These are phyloP conservation scores for Thielaviopsis punctulata DNA, from an alignment of 2,329 filamentous ascomycete genomes.

Conservation along the genomic window DNA sequence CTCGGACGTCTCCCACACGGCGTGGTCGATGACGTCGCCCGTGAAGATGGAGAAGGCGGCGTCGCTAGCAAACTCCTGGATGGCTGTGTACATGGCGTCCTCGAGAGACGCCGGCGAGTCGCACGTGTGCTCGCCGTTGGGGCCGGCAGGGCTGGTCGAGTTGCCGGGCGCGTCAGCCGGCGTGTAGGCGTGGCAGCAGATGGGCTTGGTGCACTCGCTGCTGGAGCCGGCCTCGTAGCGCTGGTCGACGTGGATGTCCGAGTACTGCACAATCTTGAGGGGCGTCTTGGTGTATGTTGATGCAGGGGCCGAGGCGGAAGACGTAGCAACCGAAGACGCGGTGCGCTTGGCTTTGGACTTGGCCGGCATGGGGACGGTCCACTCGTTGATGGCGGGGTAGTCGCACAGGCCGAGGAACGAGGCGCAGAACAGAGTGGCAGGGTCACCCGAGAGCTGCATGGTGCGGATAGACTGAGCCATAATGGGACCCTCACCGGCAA, in stretches of 20 bases:
- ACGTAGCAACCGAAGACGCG: not conserved
- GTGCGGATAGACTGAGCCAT: slow-evolving; percentile 31
- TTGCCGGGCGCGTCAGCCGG: slow-evolving; percentile 29
- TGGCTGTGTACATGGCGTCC: slow-evolving; percentile 36
- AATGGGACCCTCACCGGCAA: slow-evolving; percentile 34
- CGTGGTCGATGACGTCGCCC: slow-evolving; percentile 39
- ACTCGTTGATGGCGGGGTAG: slow-evolving; percentile 27
- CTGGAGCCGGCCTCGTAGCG: slow-evolving; percentile 35
- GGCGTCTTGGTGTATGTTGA: slow-evolving; percentile 19
- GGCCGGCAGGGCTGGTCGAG: slow-evolving; percentile 31
- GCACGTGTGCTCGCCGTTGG: slow-evolving; percentile 35
- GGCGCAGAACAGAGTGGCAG: slow-evolving; percentile 33
- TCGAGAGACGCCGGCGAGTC: slow-evolving; percentile 34
- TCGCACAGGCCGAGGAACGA: slow-evolving; percentile 36
- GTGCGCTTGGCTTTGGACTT: slow-evolving; percentile 27
- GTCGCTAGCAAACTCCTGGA: slow-evolving; percentile 27
- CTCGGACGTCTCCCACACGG: slow-evolving; percentile 28
- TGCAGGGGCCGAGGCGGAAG: not conserved
- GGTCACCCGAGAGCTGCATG: slow-evolving; percentile 30
- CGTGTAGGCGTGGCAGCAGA: slow-evolving; percentile 38
- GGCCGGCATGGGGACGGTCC: slow-evolving; percentile 26
- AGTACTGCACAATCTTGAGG: slow-evolving; percentile 39
- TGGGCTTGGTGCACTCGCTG: slow-evolving; percentile 38
- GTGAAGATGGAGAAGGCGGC: slow-evolving; percentile 40
- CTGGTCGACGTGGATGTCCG: slow-evolving; percentile 41